Evolutionary conservation across 225 moss, liverwort and hornwort genomes (phyloP).

Genomic region (Sphagnum tenellum): DNA sequence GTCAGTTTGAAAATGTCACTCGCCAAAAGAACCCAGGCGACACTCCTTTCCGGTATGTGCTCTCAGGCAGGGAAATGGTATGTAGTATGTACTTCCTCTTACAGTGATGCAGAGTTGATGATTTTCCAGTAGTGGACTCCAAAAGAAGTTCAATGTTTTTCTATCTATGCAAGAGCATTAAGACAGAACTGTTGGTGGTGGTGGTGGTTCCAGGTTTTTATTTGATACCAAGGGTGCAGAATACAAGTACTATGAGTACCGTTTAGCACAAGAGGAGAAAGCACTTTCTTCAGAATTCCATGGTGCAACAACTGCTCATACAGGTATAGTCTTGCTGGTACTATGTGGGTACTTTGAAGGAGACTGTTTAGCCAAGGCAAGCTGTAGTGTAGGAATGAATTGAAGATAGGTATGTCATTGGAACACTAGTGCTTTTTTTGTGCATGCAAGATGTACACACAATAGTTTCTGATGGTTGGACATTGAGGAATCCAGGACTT

Average conservation of each 20-base stretch:
- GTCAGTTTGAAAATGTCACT: constrained; percentile 92
- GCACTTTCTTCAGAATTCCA: constrained; percentile 29
- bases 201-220: constrained; percentile 55
- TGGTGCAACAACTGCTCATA: constrained; percentile 24
- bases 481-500: too few species aligned
- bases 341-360: too few species aligned
- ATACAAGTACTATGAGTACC: constrained; percentile 88
- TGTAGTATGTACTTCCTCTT: too few species aligned
- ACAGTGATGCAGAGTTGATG: too few species aligned
- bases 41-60: constrained; percentile 67
- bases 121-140: too few species aligned
- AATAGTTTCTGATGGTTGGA: too few species aligned
- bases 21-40: constrained; percentile 97
- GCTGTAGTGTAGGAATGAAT: too few species aligned
- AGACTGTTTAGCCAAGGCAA: too few species aligned
- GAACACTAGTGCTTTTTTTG: neutral
- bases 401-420: neutral
- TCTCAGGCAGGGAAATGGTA: too few species aligned
- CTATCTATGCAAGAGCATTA: neutral
- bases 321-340: constrained; percentile 25
- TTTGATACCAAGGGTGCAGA: constrained; percentile 75
- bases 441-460: too few species aligned
- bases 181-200: neutral
- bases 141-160: neutral
- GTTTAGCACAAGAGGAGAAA: constrained; percentile 68